Evolutionary conservation across 352 stramenopile genomes (phyloP).

Genomic region (Phytopythium aichiense): DNA sequence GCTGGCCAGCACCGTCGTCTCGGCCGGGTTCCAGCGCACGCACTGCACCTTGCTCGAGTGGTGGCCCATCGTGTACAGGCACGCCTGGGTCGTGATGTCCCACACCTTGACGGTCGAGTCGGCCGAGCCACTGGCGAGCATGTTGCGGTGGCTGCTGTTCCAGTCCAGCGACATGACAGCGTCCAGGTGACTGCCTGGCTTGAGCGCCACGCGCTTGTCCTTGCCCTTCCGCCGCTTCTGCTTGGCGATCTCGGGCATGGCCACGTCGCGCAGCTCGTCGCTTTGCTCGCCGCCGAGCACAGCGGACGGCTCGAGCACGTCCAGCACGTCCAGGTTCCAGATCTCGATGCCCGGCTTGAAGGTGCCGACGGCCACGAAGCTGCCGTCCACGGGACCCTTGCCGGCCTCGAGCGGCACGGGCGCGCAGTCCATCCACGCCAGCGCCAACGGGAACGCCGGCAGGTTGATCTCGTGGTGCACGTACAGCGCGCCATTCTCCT

Average conservation of each 20-base stretch:
- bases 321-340: constrained; percentile 99
- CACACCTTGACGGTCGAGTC: constrained; percentile 98
- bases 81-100: constrained; percentile 90
- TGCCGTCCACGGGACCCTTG: constrained; percentile 83
- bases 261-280: constrained; percentile 69
- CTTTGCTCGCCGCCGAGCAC: constrained; percentile 94
- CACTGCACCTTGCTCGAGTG: constrained; percentile 98
- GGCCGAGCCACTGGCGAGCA: constrained; percentile 96
- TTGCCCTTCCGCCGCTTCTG: constrained; percentile 79
- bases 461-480: constrained; percentile 99
- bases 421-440: constrained; percentile 95
- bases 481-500: constrained; percentile 96
- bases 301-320: constrained; percentile 95
- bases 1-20: constrained; percentile 95
- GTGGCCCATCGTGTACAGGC: constrained; percentile 96
- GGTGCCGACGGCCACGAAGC: constrained; percentile 98
- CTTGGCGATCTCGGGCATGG: constrained; percentile 64
- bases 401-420: constrained; percentile 52
- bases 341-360: constrained; percentile 99
- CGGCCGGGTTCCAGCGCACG: constrained; percentile 95
- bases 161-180: constrained; percentile 98
- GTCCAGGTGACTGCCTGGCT: constrained; percentile 95
- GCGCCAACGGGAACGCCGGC: constrained; percentile 96
- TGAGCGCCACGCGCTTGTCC: constrained; percentile 45
- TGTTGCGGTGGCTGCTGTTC: constrained; percentile 96